A percentile compares a stretch with the other conserved stretches of the same genome.
phyloP scores from a whole-genome alignment of 371 early-diverging fungal species.

The Mortierella sp. region DNA sequence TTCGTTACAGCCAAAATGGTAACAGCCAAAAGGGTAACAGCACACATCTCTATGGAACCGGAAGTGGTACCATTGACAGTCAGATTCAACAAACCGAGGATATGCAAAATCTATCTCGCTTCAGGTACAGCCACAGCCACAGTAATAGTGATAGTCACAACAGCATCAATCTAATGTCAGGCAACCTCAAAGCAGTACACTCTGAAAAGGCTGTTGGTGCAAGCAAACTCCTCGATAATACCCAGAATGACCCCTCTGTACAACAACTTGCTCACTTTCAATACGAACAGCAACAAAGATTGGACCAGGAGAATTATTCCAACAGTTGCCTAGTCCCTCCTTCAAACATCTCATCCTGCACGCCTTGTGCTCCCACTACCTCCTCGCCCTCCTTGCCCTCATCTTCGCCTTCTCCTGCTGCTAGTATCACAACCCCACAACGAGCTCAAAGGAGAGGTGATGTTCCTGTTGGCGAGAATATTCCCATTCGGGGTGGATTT shows the following conservation, averaged over 20 bases:
- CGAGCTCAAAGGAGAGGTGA: constrained; percentile 18
- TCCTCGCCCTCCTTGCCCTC: constrained; percentile 15
- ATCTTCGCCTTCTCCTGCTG: constrained; percentile 23
- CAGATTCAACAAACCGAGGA: constrained; percentile 13
- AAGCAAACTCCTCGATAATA: constrained; percentile 3
- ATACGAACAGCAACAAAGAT: constrained; percentile 14
- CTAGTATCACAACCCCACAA: constrained; percentile 23
- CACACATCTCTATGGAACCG: constrained; percentile 11
- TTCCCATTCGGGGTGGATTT: constrained; percentile 12
- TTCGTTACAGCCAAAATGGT: constrained; percentile 13
- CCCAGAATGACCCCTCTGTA: constrained; percentile 4
- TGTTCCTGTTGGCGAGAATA: constrained; percentile 4
- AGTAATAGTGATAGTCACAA: constrained; percentile 40
- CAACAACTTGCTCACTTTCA: constrained; percentile 19
- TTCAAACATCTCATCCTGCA: constrained; percentile 13
- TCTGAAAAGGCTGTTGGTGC: neutral
- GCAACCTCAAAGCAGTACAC: constrained; percentile 26
- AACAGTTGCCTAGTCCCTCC: constrained; percentile 1
- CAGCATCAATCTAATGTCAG: constrained; percentile 37
- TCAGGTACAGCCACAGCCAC: constrained; percentile 26
- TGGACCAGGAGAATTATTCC: constrained; percentile 14
- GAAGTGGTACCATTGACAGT: constrained; percentile 18
- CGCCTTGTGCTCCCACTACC: constrained; percentile 9
- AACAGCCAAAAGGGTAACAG: neutral
- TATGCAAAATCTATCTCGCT: constrained; percentile 7